A percentile compares a stretch with the other conserved stretches of the same genome.
Conservation (phyloP, 1,284 basidiomycete genomes). For the Trichosporon inkin region DNA sequence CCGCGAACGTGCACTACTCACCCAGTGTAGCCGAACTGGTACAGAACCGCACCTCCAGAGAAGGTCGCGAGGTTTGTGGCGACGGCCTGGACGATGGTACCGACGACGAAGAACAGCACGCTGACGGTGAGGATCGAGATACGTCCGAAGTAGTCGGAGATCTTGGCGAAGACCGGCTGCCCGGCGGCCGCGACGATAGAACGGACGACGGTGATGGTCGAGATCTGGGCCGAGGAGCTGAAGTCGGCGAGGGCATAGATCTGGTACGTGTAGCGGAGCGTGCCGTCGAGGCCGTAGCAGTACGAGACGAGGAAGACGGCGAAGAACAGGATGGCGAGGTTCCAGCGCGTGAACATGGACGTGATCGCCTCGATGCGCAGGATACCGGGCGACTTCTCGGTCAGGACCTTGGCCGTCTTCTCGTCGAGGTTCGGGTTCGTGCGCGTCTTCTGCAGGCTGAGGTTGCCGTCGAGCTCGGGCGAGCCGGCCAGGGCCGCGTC, state of each 20-base stretch:
- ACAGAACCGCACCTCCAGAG: slow-evolving; percentile 46
- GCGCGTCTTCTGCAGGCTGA: not conserved
- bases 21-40: slow-evolving; percentile 43
- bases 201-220: slow-evolving; percentile 45
- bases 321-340: slow-evolving; percentile 33
- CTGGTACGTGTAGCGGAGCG: slow-evolving; percentile 39
- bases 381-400: slow-evolving; percentile 20
- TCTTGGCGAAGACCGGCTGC: slow-evolving; percentile 43
- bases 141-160: slow-evolving; percentile 50
- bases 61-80: slow-evolving; percentile 40
- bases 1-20: slow-evolving; percentile 10
- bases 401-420: slow-evolving; percentile 8
- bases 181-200: slow-evolving; percentile 37
- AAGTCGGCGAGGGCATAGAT: slow-evolving; percentile 23
- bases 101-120: slow-evolving; percentile 47
- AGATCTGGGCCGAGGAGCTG: slow-evolving; percentile 31
- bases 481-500: not conserved
- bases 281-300: slow-evolving; percentile 45
- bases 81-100: slow-evolving; percentile 48
- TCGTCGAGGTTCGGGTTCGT: not conserved
- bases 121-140: slow-evolving; percentile 43
- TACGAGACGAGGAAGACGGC: slow-evolving; percentile 50
- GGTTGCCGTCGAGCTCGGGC: not conserved
- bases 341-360: slow-evolving; percentile 12
- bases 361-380: slow-evolving; percentile 21